Conservation (phyloP, 2,329 filamentous ascomycete genomes). For the Penicillium sp. region DNA sequence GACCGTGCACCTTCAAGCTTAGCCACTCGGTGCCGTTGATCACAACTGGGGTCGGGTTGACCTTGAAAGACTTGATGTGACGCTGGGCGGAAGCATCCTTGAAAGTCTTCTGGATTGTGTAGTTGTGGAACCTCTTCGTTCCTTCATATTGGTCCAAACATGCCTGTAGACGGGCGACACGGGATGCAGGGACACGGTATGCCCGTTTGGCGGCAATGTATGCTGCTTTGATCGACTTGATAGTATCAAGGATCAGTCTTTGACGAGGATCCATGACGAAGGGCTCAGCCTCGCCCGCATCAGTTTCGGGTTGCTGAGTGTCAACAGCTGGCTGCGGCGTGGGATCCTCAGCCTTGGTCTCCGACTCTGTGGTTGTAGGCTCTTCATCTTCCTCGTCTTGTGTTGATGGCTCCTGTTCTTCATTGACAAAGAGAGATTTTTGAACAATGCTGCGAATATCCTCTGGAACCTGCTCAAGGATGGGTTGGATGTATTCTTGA, state of each 20-base stretch:
- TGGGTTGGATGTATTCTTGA: constrained; percentile 73
- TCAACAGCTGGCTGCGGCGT: constrained; percentile 3
- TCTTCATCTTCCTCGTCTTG: constrained; percentile 10
- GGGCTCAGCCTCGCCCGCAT: constrained; percentile 15
- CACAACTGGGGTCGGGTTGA: constrained; percentile 72
- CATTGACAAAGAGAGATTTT: constrained; percentile 39
- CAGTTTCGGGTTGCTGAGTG: constrained; percentile 5
- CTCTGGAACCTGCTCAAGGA: constrained; percentile 50
- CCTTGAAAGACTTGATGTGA: constrained; percentile 87
- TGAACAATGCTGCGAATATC: constrained; percentile 42
- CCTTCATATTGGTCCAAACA: constrained; percentile 75
- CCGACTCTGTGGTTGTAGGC: constrained; percentile 7
- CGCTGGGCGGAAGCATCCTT: constrained; percentile 82
- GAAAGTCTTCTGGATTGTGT: constrained; percentile 84
- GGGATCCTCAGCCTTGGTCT: constrained; percentile 10
- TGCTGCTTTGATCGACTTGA: constrained; percentile 75
- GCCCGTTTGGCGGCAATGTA: constrained; percentile 80
- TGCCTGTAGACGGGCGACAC: constrained; percentile 73
- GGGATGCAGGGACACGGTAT: constrained; percentile 74
- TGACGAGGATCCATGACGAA: constrained; percentile 29
- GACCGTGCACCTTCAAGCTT: constrained; percentile 91
- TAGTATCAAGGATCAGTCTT: constrained; percentile 61
- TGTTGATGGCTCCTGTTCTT: constrained; percentile 21
- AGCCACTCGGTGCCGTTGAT: constrained; percentile 95
- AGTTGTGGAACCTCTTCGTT: constrained; percentile 94